Evolutionary conservation across 257 asterid species (phyloP).

Genomic region (Agastache rugosa): DNA sequence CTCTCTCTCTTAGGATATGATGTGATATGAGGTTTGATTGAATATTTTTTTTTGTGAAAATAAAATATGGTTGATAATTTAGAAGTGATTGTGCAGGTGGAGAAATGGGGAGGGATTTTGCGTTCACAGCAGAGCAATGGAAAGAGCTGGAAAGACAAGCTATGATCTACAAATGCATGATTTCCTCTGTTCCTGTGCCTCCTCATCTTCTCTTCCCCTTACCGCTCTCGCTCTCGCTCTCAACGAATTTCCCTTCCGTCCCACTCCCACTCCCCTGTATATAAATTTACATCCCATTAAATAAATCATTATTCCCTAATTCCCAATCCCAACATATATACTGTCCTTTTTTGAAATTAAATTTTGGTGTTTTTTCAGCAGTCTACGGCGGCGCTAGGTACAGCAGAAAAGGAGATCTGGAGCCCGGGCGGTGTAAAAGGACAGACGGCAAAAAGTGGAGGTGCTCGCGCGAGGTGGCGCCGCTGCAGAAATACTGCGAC

Average conservation of each 20-base stretch:
- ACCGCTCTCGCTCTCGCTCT: too few species aligned
- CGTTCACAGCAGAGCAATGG: conserved; percentile 75
- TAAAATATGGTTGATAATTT: too few species aligned
- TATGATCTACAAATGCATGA: conserved; percentile 71
- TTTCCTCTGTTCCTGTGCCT: conserved; percentile 72
- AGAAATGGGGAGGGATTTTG: conserved; percentile 56
- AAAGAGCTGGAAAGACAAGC: conserved; percentile 84
- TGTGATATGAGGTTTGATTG: too few species aligned
- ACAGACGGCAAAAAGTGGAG: conserved; percentile 95
- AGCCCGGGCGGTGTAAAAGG: conserved; percentile 86
- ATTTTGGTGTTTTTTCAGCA: too few species aligned
- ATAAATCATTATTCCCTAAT: not conserved
- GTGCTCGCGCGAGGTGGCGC: conserved; percentile 81
- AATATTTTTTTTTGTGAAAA: too few species aligned
- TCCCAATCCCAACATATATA: not conserved
- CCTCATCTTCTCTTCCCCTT: conserved; percentile 69
- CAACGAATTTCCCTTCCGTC: too few species aligned
- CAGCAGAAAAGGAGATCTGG: conserved; percentile 59
- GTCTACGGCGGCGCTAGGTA: conserved; percentile 8
- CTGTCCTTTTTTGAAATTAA: too few species aligned
- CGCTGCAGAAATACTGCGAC: conserved; percentile 80
- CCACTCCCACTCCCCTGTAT: conserved; percentile 42
- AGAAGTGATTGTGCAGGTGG: too few species aligned
- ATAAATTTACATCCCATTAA: conserved; percentile 23
- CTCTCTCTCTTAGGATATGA: not conserved